These are phyloP conservation scores for Trichosporon coremiiforme DNA, from an alignment of 1,284 basidiomycete genomes.

Conservation along the genomic window DNA sequence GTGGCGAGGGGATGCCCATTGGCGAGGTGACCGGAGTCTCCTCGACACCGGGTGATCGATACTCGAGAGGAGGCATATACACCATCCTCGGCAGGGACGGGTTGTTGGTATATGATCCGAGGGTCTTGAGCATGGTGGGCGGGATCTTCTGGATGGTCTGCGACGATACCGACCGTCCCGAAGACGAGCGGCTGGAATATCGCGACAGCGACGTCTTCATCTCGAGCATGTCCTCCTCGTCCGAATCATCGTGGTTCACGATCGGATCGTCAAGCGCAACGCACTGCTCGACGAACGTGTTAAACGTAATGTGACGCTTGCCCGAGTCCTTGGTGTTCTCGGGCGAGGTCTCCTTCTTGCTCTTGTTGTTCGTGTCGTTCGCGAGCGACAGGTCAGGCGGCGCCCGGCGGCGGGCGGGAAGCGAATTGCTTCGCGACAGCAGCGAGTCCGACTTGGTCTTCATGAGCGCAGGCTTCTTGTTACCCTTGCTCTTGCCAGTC, in stretches of 20 bases:
- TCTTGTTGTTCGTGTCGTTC: neutral
- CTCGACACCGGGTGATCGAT: constrained; percentile 42
- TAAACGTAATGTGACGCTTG: constrained; percentile 91
- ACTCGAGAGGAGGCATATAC: constrained; percentile 66
- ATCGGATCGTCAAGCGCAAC: constrained; percentile 72
- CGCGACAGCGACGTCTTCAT: constrained; percentile 59
- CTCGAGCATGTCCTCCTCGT: constrained; percentile 66
- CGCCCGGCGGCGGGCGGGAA: constrained; percentile 43
- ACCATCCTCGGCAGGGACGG: constrained; percentile 64
- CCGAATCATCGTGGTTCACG: constrained; percentile 55
- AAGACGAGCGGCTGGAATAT: constrained; percentile 32
- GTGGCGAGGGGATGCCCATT: constrained; percentile 50
- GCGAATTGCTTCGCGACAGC: constrained; percentile 56
- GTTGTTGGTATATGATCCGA: constrained; percentile 39
- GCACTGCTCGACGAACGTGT: constrained; percentile 96
- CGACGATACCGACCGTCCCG: constrained; percentile 41
- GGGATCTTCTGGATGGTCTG: constrained; percentile 93
- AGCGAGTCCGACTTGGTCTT: constrained; percentile 82
- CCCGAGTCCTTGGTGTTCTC: constrained; percentile 29
- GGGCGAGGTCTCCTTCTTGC: constrained; percentile 27
- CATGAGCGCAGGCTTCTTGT: neutral
- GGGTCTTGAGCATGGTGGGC: constrained; percentile 87
- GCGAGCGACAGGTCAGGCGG: constrained; percentile 48
- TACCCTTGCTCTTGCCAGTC: constrained; percentile 11
- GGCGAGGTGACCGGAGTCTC: constrained; percentile 24